phyloP scores from a whole-genome alignment of 2,329 filamentous ascomycete species.

The Colletotrichum australisinense region DNA sequence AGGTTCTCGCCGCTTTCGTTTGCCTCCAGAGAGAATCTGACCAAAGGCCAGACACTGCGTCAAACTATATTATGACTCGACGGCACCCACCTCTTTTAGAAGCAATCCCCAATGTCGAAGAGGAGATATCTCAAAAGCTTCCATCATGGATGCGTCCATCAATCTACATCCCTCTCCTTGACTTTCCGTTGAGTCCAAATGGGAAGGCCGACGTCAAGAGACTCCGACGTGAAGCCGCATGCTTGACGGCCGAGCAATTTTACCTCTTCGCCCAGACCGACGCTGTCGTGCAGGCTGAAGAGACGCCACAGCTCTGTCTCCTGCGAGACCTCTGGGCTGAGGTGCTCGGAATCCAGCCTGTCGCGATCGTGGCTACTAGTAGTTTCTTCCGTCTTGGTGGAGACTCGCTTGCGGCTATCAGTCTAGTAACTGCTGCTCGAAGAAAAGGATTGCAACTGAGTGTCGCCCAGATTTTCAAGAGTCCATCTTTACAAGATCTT shows the following conservation, averaged over 20 bases:
- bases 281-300: neutral
- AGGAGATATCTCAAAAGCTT: neutral
- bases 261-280: neutral
- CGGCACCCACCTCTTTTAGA: neutral
- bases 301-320: neutral
- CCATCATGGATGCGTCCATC: conserved; percentile 31
- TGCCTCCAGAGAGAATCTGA: neutral
- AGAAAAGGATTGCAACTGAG: neutral
- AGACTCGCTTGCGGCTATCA: conserved; percentile 42
- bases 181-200: conserved; percentile 14
- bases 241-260: conserved; percentile 16
- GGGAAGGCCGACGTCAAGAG: conserved; percentile 22
- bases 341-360: conserved; percentile 8
- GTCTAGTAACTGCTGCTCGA: conserved; percentile 27
- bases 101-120: neutral
- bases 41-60: no score
- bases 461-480: conserved; percentile 23
- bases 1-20: conserved; percentile 24
- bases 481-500: conserved; percentile 4
- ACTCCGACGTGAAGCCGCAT: conserved; percentile 1
- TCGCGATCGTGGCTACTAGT: conserved; percentile 31
- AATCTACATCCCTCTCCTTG: conserved; percentile 17
- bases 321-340: conserved; percentile 19
- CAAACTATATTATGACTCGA: neutral
- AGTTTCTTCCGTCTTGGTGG: conserved; percentile 41